phyloP scores from a whole-genome alignment of 345 rosid species.

The Aurinia saxatilis region DNA sequence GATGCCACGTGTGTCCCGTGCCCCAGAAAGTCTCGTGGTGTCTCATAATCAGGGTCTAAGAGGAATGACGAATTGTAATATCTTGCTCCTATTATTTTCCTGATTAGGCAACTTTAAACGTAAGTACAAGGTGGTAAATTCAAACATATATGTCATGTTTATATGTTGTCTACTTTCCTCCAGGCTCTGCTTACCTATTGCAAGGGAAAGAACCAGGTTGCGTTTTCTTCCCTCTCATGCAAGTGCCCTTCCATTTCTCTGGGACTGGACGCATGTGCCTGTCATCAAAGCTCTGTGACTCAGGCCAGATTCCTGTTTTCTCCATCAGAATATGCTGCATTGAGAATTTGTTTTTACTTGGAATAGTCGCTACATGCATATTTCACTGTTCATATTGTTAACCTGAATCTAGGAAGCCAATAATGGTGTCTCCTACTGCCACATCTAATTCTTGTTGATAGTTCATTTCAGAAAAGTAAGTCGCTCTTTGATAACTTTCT shows the following conservation, averaged over 20 bases:
- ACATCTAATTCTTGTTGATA: conserved; percentile 6
- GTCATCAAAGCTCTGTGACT: conserved; percentile 18
- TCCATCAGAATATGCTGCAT: not conserved
- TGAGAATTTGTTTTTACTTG: not conserved
- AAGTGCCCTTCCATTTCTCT: conserved; percentile 19
- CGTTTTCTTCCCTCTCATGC: conserved; percentile 24
- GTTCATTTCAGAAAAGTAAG: conserved; percentile 8
- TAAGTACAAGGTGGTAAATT: no score
- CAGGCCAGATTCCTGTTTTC: conserved; percentile 24
- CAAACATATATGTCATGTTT: not conserved
- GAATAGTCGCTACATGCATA: not conserved
- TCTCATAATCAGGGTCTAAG: conserved; percentile 22
- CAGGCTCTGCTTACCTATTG: conserved; percentile 4
- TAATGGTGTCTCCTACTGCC: conserved; percentile 14
- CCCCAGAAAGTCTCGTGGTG: conserved; percentile 25
- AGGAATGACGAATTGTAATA: conserved; percentile 25
- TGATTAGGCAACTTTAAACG: not conserved
- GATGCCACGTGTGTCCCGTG: conserved; percentile 27
- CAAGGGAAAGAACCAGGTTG: conserved; percentile 17
- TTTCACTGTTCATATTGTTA: not conserved
- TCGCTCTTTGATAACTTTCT: conserved; percentile 25
- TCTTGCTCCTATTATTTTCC: conserved; percentile 25
- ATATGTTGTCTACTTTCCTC: not conserved
- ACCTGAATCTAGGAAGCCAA: conserved; percentile 26
- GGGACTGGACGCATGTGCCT: conserved; percentile 21